Base-by-base conservation (phyloP, 2,329 filamentous ascomycete genomes). In the Fusarium albosuccineum region DNA sequence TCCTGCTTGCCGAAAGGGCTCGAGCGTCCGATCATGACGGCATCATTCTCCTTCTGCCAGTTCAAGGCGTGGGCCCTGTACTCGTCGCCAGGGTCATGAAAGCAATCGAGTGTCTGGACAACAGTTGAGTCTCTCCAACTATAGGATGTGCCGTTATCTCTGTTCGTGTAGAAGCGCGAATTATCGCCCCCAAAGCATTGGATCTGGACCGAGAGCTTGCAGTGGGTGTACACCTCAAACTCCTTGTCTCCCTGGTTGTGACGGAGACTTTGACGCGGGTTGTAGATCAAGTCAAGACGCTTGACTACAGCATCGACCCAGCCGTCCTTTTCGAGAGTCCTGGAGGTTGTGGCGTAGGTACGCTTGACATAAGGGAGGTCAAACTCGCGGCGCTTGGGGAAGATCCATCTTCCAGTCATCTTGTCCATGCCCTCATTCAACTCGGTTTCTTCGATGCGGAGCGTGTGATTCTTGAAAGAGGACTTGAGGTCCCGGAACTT, bases 291-390 rank as follows among this genome's bases (percentile, higher is more conserved):
- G 11, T 71, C 63, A 4, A 71, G 11, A 1, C 68, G 64, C 7
- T 56, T 45, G 8, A 66, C 62, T 0, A 68, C 62, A 1, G 53
- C 55, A 9, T 78, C 68, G 8, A 78, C 75, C 82, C 81, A 84
- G 4, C 74, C 73, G 48, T 81, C 77, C 36, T 73, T 74, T 0
- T 54, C 68, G 9, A 85, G 77, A 2, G 77, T 80, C 17, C 70
- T 80, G 11, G 81, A 83, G 9, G 75, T 77, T 17, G 82, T 85
- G 17, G 75, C 50, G 57, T 83, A 82, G 3, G 82, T 82, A 8
- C 82, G 78, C 75, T 85, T 85, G 48, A 81, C 76, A 56, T 85
- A 85, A 0, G 83, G 83, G 22, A 81, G 78, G 29, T 83, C 78
- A 57, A 84, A 85, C 67, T 85, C 82, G 37, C 82, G 78, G 5